Percentiles rank a stretch among this genome's conserved stretches.
These are phyloP conservation scores for Nemania abortiva DNA, from an alignment of 2,329 filamentous ascomycete species.

Conservation along the genomic window DNA sequence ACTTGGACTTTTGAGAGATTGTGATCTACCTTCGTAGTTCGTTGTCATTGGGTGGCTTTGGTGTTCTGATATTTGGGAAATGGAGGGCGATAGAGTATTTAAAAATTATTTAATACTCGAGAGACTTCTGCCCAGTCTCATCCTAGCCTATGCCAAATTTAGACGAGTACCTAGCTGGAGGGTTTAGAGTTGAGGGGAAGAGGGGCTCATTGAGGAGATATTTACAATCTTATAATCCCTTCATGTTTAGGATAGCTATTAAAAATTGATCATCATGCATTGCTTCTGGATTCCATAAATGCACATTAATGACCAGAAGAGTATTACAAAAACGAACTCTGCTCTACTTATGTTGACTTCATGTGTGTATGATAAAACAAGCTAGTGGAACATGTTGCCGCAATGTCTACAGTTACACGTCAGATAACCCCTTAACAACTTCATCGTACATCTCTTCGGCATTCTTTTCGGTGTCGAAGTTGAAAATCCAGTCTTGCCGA, in stretches of 20 bases:
- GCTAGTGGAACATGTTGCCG: neutral
- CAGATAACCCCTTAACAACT: conserved; percentile 47
- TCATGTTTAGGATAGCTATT: neutral
- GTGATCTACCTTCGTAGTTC: neutral
- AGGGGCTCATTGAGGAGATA: neutral
- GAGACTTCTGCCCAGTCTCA: neutral
- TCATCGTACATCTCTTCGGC: conserved; percentile 56
- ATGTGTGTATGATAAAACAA: neutral
- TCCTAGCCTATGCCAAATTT: neutral
- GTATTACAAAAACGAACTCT: neutral
- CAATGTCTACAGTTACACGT: conserved; percentile 17
- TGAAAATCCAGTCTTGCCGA: conserved; percentile 65
- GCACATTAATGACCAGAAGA: neutral
- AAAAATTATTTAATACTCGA: neutral
- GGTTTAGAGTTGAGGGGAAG: neutral
- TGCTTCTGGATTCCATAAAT: neutral
- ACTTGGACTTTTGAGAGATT: neutral
- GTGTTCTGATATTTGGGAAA: neutral
- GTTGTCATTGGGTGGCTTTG: neutral
- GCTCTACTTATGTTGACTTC: neutral
- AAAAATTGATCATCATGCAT: neutral
- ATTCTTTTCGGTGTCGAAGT: conserved; percentile 63
- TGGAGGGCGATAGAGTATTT: neutral
- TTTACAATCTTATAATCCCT: neutral
- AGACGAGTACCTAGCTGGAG: neutral